These are phyloP conservation scores for Pythium graminicola DNA, from an alignment of 352 stramenopile genomes.

Conservation along the genomic window DNA sequence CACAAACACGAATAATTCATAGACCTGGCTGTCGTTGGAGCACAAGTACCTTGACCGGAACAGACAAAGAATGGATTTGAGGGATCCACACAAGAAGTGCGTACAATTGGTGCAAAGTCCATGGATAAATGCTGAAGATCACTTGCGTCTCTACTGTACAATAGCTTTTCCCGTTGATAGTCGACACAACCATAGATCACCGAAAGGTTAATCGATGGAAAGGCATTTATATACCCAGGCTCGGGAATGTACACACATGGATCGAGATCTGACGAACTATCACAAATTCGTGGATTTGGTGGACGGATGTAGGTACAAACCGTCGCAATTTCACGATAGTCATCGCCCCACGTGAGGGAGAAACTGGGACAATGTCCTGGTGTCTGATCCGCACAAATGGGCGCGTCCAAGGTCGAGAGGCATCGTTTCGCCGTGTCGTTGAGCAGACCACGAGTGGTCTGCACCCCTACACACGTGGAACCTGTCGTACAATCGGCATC, in stretches of 20 bases:
- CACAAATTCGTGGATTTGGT: slow-evolving; percentile 40
- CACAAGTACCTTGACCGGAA: slow-evolving; percentile 65
- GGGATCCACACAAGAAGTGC: slow-evolving; percentile 51
- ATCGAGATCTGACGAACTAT: slow-evolving; percentile 19
- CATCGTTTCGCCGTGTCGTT: slow-evolving; percentile 82
- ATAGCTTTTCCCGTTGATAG: slow-evolving; percentile 51
- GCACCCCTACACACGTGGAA: slow-evolving; percentile 67
- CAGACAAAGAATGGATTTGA: slow-evolving; percentile 57
- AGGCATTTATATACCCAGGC: no score
- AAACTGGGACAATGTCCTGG: slow-evolving; percentile 67
- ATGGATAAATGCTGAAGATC: slow-evolving; percentile 42
- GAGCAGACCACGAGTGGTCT: slow-evolving; percentile 67
- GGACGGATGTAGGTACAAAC: slow-evolving; percentile 63
- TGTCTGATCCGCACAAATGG: slow-evolving; percentile 52
- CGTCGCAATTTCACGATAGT: slow-evolving; percentile 53
- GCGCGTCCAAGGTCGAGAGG: slow-evolving; percentile 41
- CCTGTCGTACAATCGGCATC: slow-evolving; percentile 32
- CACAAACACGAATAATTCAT: slow-evolving; percentile 63
- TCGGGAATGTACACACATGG: slow-evolving; percentile 24
- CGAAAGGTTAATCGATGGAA: slow-evolving; percentile 24
- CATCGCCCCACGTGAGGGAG: slow-evolving; percentile 58
- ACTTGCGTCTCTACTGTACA: slow-evolving; percentile 46
- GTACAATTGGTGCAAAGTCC: slow-evolving; percentile 55
- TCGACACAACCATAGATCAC: slow-evolving; percentile 81
- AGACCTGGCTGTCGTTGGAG: slow-evolving; percentile 28